Base-by-base conservation (phyloP, 2,329 filamentous ascomycete genomes). In the Fusarium abutilonis region DNA sequence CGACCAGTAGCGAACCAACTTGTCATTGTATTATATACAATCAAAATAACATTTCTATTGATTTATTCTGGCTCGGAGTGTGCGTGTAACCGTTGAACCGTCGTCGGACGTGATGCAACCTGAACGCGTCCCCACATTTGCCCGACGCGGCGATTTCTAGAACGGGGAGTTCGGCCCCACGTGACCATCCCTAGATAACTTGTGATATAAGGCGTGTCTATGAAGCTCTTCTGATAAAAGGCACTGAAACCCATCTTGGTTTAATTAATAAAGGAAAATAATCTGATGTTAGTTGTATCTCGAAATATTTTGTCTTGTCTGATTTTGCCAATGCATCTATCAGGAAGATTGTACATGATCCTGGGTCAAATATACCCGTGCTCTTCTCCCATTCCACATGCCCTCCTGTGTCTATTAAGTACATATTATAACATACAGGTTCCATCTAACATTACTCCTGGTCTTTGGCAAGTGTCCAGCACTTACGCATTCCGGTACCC, bases 401-500 rank as follows among this genome's bases (percentile, higher is more conserved):
- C 10, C 2, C 13, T 11, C 31, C 43, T 19, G 9, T 34, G 21
- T 29, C 48, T 39, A 51, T 41, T 46, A 40, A 52, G 41, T 36
- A 48, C 4, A 60, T 60, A 64, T 47, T 56, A 19, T 17, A 29
- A 29, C 4, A 29, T 29, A 29, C 28, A 29, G 28, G 8, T 29
- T 29, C 28, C 28, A 29, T 9, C 4, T 29, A 8, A 8, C 40
- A n/a, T 50, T 39, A 52, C 13, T 60, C 53, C 15, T 56, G 62
- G 21, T 72, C 71, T 47, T 72, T 71, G 4, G 75, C 76, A 47
- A 85, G 70, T 3, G 77, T 71, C 83, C 83, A 86, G 68, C 83
- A 86, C 65, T 83, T 85, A 34, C 80, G 77, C 83, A 86, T 86
- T 0, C 83, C 83, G 0, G 83, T 85, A 0, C 83, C 83, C 83